These are phyloP conservation scores for Alnus glutinosa DNA, from an alignment of 306 rosid species.

Conservation along the genomic window DNA sequence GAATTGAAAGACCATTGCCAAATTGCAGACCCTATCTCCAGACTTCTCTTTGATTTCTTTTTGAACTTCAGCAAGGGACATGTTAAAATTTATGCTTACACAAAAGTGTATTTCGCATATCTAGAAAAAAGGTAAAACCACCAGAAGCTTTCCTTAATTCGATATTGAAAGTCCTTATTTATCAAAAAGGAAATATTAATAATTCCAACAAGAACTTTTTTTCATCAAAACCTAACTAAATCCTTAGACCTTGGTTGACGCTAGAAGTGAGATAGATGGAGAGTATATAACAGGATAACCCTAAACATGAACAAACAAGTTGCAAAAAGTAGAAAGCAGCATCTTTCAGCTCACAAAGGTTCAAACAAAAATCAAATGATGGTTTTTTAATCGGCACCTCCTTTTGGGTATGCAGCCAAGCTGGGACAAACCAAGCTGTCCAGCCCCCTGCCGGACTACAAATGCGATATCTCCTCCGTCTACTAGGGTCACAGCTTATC, in stretches of 20 bases:
- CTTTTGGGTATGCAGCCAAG: neutral
- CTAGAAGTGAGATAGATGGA: neutral
- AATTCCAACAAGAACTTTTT: no score
- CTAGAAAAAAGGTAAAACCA: neutral
- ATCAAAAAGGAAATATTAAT: neutral
- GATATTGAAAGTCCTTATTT: neutral
- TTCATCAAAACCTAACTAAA: slow-evolving; percentile 12
- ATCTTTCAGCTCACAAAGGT: neutral
- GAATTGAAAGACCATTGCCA: neutral
- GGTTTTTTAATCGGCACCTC: neutral
- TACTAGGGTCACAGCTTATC: no score
- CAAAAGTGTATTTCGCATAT: neutral
- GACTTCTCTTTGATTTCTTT: neutral
- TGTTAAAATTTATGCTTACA: neutral
- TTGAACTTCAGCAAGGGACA: neutral
- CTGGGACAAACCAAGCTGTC: no score
- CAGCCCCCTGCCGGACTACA: no score
- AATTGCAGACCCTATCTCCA: neutral
- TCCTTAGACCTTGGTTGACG: slow-evolving; percentile 11
- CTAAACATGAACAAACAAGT: neutral
- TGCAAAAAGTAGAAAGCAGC: neutral
- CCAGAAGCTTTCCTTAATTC: neutral
- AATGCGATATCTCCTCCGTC: no score
- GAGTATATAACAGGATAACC: slow-evolving; percentile 14
- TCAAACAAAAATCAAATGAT: neutral